These are phyloP conservation scores for Colletotrichum brevisporum DNA, from an alignment of 2,329 filamentous ascomycete genomes.

Conservation along the genomic window DNA sequence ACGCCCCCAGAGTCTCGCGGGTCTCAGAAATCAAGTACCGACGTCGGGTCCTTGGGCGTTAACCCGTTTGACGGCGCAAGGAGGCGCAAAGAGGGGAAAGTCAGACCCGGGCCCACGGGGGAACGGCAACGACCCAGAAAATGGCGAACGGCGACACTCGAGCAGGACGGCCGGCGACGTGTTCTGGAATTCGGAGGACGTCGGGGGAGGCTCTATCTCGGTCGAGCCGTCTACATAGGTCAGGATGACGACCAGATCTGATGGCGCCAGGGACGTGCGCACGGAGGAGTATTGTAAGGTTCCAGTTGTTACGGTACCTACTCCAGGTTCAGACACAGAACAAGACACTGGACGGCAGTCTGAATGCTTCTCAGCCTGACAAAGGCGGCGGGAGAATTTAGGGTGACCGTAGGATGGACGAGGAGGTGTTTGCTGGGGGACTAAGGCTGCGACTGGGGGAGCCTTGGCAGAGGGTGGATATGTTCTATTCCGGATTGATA, in stretches of 20 bases:
- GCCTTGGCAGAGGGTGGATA: conserved; percentile 6
- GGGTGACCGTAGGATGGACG: conserved; percentile 1
- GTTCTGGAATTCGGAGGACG: conserved; percentile 11
- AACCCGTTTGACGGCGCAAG: no score
- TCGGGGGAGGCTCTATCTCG: conserved; percentile 9
- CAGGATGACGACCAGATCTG: neutral
- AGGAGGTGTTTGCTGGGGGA: conserved; percentile 21
- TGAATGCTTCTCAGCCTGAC: neutral
- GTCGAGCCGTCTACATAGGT: neutral
- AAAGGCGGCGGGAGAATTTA: conserved; percentile 4
- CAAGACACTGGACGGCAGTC: conserved; percentile 3
- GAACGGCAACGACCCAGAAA: no score
- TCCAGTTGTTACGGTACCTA: no score
- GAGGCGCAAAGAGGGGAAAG: no score
- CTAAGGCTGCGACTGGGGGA: conserved; percentile 19
- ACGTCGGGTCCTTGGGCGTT: no score
- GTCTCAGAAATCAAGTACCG: no score
- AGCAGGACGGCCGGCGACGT: neutral
- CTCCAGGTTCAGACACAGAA: neutral
- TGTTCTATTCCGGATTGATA: neutral
- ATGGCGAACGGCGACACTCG: neutral
- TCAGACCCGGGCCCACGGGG: no score
- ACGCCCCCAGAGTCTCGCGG: neutral
- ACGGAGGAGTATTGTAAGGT: neutral
- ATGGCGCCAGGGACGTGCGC: neutral